Conservation (phyloP, 2,329 filamentous ascomycete genomes). For the Hymenoscyphus linearis region DNA sequence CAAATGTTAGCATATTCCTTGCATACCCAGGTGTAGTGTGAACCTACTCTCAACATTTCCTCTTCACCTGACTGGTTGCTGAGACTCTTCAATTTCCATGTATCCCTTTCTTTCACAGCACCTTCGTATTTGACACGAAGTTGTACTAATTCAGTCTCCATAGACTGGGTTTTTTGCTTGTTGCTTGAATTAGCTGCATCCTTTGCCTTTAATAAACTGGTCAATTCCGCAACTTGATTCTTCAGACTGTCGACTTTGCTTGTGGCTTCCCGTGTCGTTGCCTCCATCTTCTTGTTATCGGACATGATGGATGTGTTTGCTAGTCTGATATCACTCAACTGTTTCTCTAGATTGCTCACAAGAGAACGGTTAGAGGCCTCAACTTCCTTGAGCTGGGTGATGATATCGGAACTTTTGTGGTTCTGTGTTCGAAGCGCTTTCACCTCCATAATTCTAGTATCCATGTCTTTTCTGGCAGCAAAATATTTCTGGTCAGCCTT, state of each 20-base stretch:
- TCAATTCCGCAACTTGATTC: conserved; percentile 72
- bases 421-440: conserved; percentile 76
- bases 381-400: conserved; percentile 85
- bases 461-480: conserved; percentile 88
- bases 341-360: conserved; percentile 83
- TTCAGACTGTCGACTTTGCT: conserved; percentile 67
- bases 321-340: conserved; percentile 76
- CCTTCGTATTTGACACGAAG: conserved; percentile 73
- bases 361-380: conserved; percentile 73
- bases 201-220: conserved; percentile 67
- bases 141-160: conserved; percentile 74
- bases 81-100: conserved; percentile 76
- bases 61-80: conserved; percentile 79
- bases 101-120: conserved; percentile 75
- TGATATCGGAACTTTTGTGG: conserved; percentile 86
- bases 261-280: conserved; percentile 62
- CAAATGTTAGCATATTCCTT: conserved; percentile 32
- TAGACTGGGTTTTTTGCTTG: conserved; percentile 53
- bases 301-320: conserved; percentile 63
- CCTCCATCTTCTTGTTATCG: conserved; percentile 72
- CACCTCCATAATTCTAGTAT: conserved; percentile 76
- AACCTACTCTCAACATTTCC: conserved; percentile 76
- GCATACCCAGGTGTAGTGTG: conserved; percentile 13
- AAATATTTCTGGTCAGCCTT: conserved; percentile 99
- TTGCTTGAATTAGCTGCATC: conserved; percentile 54